Evolutionary conservation across 805 yeast genomes (phyloP).

Genomic region (Maudiozyma barnettii): DNA sequence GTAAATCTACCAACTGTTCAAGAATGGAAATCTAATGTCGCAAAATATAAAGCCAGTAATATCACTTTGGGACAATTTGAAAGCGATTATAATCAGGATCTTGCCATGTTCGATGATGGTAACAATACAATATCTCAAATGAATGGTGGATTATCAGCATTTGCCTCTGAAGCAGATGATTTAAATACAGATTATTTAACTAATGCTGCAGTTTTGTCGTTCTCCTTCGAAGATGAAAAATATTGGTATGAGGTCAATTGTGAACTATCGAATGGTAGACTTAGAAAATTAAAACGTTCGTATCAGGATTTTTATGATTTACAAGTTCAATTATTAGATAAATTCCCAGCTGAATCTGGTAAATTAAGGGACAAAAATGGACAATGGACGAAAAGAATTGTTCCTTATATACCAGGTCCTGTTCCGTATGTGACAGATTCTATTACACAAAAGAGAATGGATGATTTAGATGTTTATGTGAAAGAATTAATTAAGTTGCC

Average conservation of each 20-base stretch:
- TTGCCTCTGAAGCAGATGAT: neutral
- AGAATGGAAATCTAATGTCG: slow-evolving; percentile 88
- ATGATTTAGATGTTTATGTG: slow-evolving; percentile 48
- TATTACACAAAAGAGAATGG: slow-evolving; percentile 45
- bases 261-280: slow-evolving; percentile 55
- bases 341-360: slow-evolving; percentile 90
- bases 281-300: slow-evolving; percentile 68
- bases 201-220: slow-evolving; percentile 66
- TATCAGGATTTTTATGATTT: slow-evolving; percentile 95
- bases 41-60: slow-evolving; percentile 84
- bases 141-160: neutral
- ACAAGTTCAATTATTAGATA: slow-evolving; percentile 72
- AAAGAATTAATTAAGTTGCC: slow-evolving; percentile 62
- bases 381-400: slow-evolving; percentile 62
- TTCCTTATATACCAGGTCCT: slow-evolving; percentile 96
- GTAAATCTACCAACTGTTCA: slow-evolving; percentile 85
- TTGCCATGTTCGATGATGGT: neutral
- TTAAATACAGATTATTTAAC: slow-evolving; percentile 14
- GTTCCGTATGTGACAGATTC: slow-evolving; percentile 80
- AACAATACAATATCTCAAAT: neutral
- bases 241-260: slow-evolving; percentile 80
- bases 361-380: slow-evolving; percentile 38
- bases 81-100: slow-evolving; percentile 16
- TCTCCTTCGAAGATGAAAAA: slow-evolving; percentile 72
- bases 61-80: slow-evolving; percentile 60